phyloP scores from a whole-genome alignment of 2,329 filamentous ascomycete genomes.

The Hymenoscyphus fructigenus region DNA sequence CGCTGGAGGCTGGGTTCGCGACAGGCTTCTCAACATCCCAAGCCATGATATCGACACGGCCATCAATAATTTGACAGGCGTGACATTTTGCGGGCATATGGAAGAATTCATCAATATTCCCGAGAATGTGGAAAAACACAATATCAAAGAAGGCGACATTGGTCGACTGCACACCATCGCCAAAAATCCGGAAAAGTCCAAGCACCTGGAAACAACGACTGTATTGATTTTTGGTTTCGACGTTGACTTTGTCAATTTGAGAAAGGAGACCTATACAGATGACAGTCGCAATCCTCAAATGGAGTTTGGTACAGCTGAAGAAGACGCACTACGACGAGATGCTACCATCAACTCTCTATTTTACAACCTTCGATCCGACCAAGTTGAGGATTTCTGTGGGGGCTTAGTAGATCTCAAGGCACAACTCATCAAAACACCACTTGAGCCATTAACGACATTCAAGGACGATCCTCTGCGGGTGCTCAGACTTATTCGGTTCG shows the following conservation, averaged over 20 bases:
- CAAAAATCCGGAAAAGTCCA: conserved; percentile 92
- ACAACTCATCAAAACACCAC: conserved; percentile 76
- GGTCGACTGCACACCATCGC: conserved; percentile 84
- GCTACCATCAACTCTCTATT: conserved; percentile 95
- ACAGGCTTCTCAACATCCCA: conserved; percentile 71
- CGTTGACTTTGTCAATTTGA: conserved; percentile 89
- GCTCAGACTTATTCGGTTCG: conserved; percentile 83
- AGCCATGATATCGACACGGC: conserved; percentile 84
- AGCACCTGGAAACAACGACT: conserved; percentile 90
- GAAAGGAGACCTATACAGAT: conserved; percentile 88
- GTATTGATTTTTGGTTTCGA: conserved; percentile 83
- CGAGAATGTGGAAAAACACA: conserved; percentile 61
- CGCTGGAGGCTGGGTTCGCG: conserved; percentile 85
- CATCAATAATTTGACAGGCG: conserved; percentile 83
- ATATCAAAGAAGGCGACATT: conserved; percentile 56
- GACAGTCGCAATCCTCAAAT: conserved; percentile 87
- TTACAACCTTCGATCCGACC: conserved; percentile 80
- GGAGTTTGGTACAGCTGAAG: conserved; percentile 88
- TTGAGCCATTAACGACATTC: conserved; percentile 89
- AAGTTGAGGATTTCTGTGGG: conserved; percentile 82
- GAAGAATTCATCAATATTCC: conserved; percentile 64
- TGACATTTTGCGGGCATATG: conserved; percentile 69
- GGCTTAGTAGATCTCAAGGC: conserved; percentile 74
- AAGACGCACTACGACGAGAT: conserved; percentile 87
- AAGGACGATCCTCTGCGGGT: conserved; percentile 90